Evolutionary conservation across 805 yeast species (phyloP), one percentile per base, ranked within the genome.

Genomic region (Brettanomyces nanus): DNA sequence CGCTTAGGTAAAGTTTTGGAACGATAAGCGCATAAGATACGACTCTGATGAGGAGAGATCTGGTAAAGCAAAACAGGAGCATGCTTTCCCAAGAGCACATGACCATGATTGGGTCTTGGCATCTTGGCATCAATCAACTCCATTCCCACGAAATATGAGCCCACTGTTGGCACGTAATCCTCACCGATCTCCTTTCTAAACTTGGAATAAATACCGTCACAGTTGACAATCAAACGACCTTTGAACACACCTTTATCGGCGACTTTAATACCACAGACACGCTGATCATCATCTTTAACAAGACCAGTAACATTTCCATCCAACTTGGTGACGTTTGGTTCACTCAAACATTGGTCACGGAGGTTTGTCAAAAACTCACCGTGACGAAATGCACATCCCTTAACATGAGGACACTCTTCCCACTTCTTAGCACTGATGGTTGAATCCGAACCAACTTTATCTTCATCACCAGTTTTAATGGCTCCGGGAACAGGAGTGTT

Each of bases 191-290:
- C 80, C 56, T 77, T 84, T 57, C 98, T 74, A 66, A 90, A 86
- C 59, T 81, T 87, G 41, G 97, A 89, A 54, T 85, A 86, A 40
- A 90, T 89, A 42, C 98, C 98, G 60, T 92, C 98, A 54, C 95
- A 85, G 34, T 83, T 74, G 22, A 87, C 68, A 5, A 90, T 82
- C 40, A 87, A 54, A 39, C 76, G 73, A 3, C 82, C 85, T 17
- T 60, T 59, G 63, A 69, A 77, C 5, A 66, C 59, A 6, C 63
- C 61, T 22, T 68, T 66, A 6, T 64, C 66, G 22, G 65, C 61
- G 14, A 76, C 84, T 44, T 64, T 64, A n/a, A 89, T 87, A 19
- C 97, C 97, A 19, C 70, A 59, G n/a, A 87, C 84, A 20, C 69
- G 74, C 23, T 59, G 63, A 29, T 71, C 66, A 14, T 61, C 60